Conservation (phyloP, 495 filamentous ascomycete genomes). For the Penicillium pancosmium region DNA sequence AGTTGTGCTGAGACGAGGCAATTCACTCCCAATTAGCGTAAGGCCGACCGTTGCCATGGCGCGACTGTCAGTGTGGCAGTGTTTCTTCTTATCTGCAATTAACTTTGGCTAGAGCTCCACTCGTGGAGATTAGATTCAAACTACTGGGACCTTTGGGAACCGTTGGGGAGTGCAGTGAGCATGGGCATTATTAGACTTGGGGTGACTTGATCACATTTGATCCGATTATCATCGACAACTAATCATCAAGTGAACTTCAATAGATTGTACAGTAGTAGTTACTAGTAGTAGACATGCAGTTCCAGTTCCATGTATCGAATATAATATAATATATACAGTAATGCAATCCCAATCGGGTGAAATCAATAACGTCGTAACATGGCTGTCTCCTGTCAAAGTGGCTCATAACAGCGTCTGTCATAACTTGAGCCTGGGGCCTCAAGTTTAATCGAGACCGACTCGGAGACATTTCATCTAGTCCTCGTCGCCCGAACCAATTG, state of each 20-base stretch:
- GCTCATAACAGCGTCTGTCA: neutral
- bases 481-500: too few relatives aligned
- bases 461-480: neutral
- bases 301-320: conserved; percentile 13
- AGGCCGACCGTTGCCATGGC: too few relatives aligned
- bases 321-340: conserved; percentile 19
- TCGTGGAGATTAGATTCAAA: conserved; percentile 3
- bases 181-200: too few relatives aligned
- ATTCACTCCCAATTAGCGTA: too few relatives aligned
- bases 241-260: neutral
- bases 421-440: neutral
- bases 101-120: neutral
- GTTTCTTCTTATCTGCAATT: conserved; percentile 5
- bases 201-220: neutral
- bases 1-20: too few relatives aligned
- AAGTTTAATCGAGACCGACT: neutral
- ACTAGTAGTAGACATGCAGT: conserved; percentile 2
- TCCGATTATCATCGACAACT: neutral
- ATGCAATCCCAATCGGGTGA: conserved; percentile 16
- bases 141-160: neutral
- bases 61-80: conserved; percentile 1
- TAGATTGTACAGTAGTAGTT: neutral
- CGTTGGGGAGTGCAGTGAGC: neutral
- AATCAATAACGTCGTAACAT: conserved; percentile 13
- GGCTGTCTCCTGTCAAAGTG: conserved; percentile 1